Evolutionary conservation across 176 grass and related monocot genomes (phyloP), one percentile per base, ranked within the genome.

Genomic region (Eremochloa ophiuroides): DNA sequence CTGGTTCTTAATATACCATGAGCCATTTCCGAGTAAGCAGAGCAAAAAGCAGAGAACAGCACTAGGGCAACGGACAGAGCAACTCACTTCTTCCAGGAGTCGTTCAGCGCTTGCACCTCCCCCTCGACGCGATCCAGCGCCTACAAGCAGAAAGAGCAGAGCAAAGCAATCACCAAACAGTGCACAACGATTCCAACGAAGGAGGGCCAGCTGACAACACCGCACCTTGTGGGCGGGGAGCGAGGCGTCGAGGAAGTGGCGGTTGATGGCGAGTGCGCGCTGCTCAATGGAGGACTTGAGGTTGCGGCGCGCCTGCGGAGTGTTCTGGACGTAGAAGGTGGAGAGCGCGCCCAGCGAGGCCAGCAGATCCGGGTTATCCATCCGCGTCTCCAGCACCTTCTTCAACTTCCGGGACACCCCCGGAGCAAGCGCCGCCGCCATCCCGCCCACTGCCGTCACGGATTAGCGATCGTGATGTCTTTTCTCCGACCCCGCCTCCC

Each of bases 381-480:
- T 99, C 71, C 93, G 96, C 72, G 96, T 99, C 76, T 99, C 96
- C 39, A 99, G 79, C 73, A 99, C 93, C 93, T 99, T 99, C 93
- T 93, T 99, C 83, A 95, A 83, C 91, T 93, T 99, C 88, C 93
- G 80, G 47, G 96, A 92, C 29, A 99, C 77, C 26, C 96, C 96
- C 30, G 93, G 93, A 44, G 89, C 93, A 48, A 99, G 62, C 18
- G 88, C 79, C 35, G 79, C 88, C 84, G 75, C 83, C 85, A 84
- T 80, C 25, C 23, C 41, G 46, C 58, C 35, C 14, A 84, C 76
- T 34, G 65, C 76, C 17, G 76, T 68, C 66, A 12, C 23, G 28
- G 64, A 56, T 8, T 58, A 17, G 66, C 44, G 66, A 72, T 73
- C 78, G 69, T 39, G 75, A 84, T 84, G 68, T 66, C 41, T 69